Base-by-base conservation (phyloP, 176 grass and related monocot species). In the Phragmites australis region DNA sequence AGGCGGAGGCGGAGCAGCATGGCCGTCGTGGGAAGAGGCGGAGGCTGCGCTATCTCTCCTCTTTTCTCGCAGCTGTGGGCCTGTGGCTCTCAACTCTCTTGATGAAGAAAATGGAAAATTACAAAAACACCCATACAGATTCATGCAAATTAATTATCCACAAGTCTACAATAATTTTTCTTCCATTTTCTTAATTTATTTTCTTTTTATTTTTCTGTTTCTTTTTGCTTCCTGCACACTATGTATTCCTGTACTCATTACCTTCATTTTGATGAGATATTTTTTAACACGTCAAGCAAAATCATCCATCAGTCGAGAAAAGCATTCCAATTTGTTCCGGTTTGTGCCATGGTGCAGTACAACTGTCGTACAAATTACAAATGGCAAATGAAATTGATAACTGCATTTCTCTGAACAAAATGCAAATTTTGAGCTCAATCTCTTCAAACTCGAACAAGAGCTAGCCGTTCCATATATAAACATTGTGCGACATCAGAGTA, bases 1-100 rank as follows among this genome's bases (percentile, higher is more conserved):
- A 81, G 81, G 52, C 83, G 85, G 57, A 90, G 76, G 87, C 93
- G 89, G 60, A 87, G 87, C 72, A 92, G 78, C 93, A 94, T 92
- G 26, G 53, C 65, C 60, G 67, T 21, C 25, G 18, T 15, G 46
- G 41, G 30, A 2, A 37, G 26, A 29, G 49, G 41, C 19, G 53
- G 62, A 26, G 52, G 19, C 18, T 4, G 77, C 62, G 78, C 70
- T 53, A 40, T 75, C 74, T 52, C 75, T 49, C n/a, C 45, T 40
- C 31, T 34, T 42, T 5, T 32, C 30, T 46, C 17, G 54, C 72
- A 61, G 77, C 53, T 52, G 51, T 42, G 37, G 66, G n/a, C 3
- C 67, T 52, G 48, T 50, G 68, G 68, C 68, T 81, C 70, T 68
- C 27, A 3, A 75, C 77, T 80, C 78, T 42, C 37, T 44, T 56